Evolutionary conservation across 2,329 filamentous ascomycete genomes (phyloP), one percentile per base, ranked within the genome.

Genomic region (Chaetomium sp.): DNA sequence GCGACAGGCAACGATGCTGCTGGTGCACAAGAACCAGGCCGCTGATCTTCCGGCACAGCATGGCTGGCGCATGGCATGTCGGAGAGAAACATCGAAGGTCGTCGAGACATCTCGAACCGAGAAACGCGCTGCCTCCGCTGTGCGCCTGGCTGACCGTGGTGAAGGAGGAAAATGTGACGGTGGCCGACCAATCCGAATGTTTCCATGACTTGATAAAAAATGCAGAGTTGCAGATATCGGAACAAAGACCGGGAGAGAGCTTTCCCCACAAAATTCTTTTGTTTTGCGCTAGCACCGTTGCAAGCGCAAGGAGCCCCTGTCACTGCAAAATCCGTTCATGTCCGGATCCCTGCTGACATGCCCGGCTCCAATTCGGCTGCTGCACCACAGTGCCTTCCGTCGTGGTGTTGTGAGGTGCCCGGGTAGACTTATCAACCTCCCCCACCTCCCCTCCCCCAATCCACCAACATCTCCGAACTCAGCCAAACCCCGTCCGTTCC

Each of bases 181-280:
- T 49, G 9, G 35, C 46, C 27, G 37, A 35, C 57, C 57, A 59
- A 59, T 56, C 53, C 57, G 47, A 37, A 27, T 2, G 19, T 59
- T 59, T 58, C 48, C 33, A 56, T 59, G 57, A 59, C 52, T 12
- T 32, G 41, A 55, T 48, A 36, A 43, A 51, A 55, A 58, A 53
- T 44, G 41, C 38, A 41, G 14, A 6, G 46, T 10, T 35, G 27
- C 6, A 49, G 54, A 49, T 56, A 53, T 46, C 45, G 50, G 34
- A 45, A 41, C 49, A 19, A 47, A 38, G 40, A 41, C 49, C 44
- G 33, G 43, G 50, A 44, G 19, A 27, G 19, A 45, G 27, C 37
- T 46, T 52, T 49, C 53, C 52, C 49, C 52, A 55, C 49, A 55
- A 43, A 46, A 56, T 27, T 27, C 19, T 27, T 27, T 27, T 27